Evolutionary conservation across 805 yeast species (phyloP).

Genomic region (Saturnispora besseyi): DNA sequence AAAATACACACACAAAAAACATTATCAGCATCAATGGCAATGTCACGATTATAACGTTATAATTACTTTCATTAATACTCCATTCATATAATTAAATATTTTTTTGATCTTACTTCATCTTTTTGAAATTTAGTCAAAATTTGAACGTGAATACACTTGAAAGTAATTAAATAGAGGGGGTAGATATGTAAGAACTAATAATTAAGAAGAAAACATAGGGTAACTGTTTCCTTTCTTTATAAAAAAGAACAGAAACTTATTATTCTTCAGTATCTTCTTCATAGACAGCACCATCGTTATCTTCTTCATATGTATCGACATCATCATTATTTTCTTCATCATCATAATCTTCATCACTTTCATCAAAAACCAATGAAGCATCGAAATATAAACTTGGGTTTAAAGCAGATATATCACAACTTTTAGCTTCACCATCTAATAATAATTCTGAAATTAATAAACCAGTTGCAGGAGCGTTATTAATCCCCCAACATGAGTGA

Average conservation of each 20-base stretch:
- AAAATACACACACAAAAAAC: neutral
- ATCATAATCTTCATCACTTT: constrained; percentile 23
- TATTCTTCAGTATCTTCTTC: constrained; percentile 16
- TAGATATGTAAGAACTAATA: neutral
- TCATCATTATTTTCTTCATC: constrained; percentile 22
- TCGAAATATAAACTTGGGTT: constrained; percentile 86
- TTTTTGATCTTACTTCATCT: neutral
- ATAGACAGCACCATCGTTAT: constrained; percentile 10
- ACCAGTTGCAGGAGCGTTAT: constrained; percentile 97
- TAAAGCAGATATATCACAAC: constrained; percentile 73
- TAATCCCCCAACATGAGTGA: constrained; percentile 98
- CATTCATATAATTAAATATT: neutral
- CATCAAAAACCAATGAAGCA: constrained; percentile 38
- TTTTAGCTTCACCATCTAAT: constrained; percentile 68
- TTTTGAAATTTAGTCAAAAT: neutral
- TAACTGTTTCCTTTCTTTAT: neutral
- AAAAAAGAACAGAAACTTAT: neutral
- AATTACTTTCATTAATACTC: neutral
- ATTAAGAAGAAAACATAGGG: neutral
- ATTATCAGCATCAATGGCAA: neutral
- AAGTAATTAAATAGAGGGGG: neutral
- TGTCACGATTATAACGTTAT: neutral
- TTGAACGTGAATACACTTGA: neutral
- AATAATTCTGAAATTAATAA: constrained; percentile 79
- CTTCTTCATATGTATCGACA: constrained; percentile 16